Evolutionary conservation across 1,139 yeast genomes (phyloP), one percentile per base, ranked within the genome.

Genomic region (Sugiyamaella pinicola): DNA sequence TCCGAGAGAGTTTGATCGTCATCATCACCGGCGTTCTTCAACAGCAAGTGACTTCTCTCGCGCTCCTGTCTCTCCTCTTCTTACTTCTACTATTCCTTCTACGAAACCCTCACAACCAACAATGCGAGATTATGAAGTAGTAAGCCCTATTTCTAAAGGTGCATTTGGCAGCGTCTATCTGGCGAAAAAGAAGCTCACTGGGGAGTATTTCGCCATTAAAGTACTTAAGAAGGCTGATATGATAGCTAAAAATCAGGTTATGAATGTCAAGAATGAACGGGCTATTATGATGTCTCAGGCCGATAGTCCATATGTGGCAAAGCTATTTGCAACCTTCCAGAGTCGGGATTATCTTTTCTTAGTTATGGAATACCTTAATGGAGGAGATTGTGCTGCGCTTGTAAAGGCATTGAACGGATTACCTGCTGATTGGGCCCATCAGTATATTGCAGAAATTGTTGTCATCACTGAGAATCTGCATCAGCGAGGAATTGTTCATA

Each of bases 211-310:
- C 61, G 99, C 99, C 1, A 90, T 95, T 56, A 95, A 95, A 68
- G 95, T 91, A n/a, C 74, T 95, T 58, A 87, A 85, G 61, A 95
- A 95, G 69, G 81, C 95, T 4, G 99, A 93, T 69, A 93, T 95
- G 98, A 84, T 93, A 59, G 95, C 96, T 1, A 93, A 93, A 70
- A 95, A 95, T 74, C 99, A 95, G 72, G 95, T 93, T 2, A 83
- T 90, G 44, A 93, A 95, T 66, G 96, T 95, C 42, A 87, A 87
- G 63, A 88, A 96, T 0, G 99, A 95, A 67, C 75, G 99, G 41
- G 97, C 97, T 0, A 95, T 93, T 22, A 85, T 95, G 93, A 93
- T 95, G 96, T 84, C 95, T 3, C 99, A 95, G 65, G 82, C 96
- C 1, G 95, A 90, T 61, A 87, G 95, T 40, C 96, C 96, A 0